Percentiles rank a stretch among this genome's conserved stretches.
Evolutionary conservation across 352 stramenopile genomes (phyloP).

Genomic region (Peronosclerospora sorghi): DNA sequence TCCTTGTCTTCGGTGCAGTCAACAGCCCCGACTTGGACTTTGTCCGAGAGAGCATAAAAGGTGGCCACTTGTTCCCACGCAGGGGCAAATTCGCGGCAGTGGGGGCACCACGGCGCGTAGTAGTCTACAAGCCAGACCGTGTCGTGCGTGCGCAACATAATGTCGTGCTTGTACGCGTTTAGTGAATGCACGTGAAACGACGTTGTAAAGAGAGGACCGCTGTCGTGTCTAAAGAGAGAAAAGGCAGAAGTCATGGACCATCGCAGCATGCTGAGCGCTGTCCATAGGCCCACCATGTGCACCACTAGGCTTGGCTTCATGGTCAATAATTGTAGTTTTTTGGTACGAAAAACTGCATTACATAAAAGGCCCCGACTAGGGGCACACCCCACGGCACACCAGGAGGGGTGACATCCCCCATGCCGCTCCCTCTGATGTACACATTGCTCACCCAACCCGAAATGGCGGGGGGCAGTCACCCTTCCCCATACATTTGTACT

Average conservation of each 20-base stretch:
- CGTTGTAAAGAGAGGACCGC: conserved; percentile 48
- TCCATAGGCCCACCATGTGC: no score
- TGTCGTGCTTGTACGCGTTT: conserved; percentile 24
- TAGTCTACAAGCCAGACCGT: conserved; percentile 76
- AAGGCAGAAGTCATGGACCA: conserved; percentile 6
- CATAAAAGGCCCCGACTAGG: no score
- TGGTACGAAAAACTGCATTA: no score
- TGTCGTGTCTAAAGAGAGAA: conserved; percentile 28
- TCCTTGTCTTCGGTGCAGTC: conserved; percentile 56
- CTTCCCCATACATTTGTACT: no score
- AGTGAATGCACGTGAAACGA: conserved; percentile 52
- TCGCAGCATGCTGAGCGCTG: conserved; percentile 5
- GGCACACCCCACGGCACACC: no score
- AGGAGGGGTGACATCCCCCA: no score
- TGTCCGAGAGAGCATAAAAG: conserved; percentile 46
- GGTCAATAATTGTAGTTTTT: no score
- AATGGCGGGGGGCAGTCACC: no score
- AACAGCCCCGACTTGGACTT: conserved; percentile 58
- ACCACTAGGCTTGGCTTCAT: no score
- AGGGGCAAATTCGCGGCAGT: conserved; percentile 71
- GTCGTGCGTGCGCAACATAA: conserved; percentile 35
- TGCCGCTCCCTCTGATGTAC: no score
- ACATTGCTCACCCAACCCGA: no score
- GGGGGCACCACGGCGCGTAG: conserved; percentile 77
- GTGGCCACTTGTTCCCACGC: conserved; percentile 57